Conservation (phyloP, 2,329 filamentous ascomycete species). For the Cyphellophora europaea region DNA sequence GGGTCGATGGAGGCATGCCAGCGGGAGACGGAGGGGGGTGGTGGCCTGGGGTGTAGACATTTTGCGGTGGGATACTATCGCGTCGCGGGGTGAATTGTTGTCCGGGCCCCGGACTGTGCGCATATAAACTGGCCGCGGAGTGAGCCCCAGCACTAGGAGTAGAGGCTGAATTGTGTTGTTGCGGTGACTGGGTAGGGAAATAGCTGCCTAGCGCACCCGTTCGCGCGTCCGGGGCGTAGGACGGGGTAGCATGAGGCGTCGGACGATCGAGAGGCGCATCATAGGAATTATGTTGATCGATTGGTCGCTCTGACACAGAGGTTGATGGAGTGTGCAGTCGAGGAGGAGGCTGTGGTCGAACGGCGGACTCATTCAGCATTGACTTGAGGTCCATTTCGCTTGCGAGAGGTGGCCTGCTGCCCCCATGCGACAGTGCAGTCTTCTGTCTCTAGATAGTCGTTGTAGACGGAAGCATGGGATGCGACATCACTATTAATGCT, state of each 20-base stretch:
- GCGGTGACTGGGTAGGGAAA: constrained; percentile 18
- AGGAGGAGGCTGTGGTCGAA: constrained; percentile 14
- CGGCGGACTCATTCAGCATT: constrained; percentile 19
- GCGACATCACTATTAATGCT: no score
- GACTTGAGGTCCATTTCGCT: constrained; percentile 19
- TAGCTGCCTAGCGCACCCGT: constrained; percentile 4
- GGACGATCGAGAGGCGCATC: constrained; percentile 9
- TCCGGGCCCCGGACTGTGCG: constrained; percentile 18
- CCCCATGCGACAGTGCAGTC: neutral
- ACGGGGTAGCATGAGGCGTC: neutral
- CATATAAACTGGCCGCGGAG: constrained; percentile 7
- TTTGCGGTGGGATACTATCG: constrained; percentile 11
- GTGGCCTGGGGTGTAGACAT: constrained; percentile 14
- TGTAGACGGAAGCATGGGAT: no score
- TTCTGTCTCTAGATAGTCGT: no score
- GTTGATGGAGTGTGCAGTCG: constrained; percentile 16
- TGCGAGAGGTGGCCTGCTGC: neutral
- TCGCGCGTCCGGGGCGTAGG: neutral
- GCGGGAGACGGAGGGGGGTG: constrained; percentile 16
- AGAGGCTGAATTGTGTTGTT: constrained; percentile 14
- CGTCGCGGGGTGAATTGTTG: constrained; percentile 12
- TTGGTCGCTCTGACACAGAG: constrained; percentile 2
- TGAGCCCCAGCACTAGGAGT: constrained; percentile 14
- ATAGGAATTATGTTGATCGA: constrained; percentile 6
- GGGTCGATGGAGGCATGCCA: constrained; percentile 13